Base-by-base conservation (phyloP, 352 stramenopile species). In the Pythium aristosporum region DNA sequence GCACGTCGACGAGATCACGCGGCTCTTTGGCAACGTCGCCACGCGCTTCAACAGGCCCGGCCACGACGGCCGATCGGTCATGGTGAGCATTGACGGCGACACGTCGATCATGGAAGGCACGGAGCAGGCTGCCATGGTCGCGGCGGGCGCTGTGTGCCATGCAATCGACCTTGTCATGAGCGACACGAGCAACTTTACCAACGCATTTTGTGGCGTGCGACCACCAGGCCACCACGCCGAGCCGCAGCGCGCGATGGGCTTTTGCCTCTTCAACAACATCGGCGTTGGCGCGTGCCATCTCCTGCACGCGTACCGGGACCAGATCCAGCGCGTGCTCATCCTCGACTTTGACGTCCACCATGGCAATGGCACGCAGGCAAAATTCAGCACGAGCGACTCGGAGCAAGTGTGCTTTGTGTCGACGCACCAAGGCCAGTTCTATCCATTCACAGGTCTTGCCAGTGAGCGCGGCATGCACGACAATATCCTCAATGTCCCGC, bases 281-380 rank as follows among this genome's bases (percentile, higher is more conserved):
- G 89, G 87, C 32, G 74, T 89, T n/a, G 84, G 88, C 5, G 87
- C 83, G 10, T 85, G 79, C 36, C 74, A 90, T 65, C 43, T 79
- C 15, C 47, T 79, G 39, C 9, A 72, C 39, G 46, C 60, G 28
- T 77, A 84, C 32, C 71, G 78, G 0, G 68, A 88, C 25, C 36
- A 61, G 23, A 81, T 85, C 53, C 47, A 74, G 44, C 58, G 70
- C 6, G 75, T 96, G 7, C 57, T 92, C 7, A 80, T 97, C 41
- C 54, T 97, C 7, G 90, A 97, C 65, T 96, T 87, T 81, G 90
- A 97, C 67, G 88, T 97, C 13, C 90, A 97, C 69, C 92, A 96
- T 70, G 90, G 89, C 32, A 97, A 97, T 71, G 89, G 86, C 0
- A 94, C 83, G 5, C 86, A 96, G 57, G 71, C 88, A 61, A 82